Evolutionary conservation across 768 basidiomycete genomes (phyloP).

Genomic region (Boletus edulis): DNA sequence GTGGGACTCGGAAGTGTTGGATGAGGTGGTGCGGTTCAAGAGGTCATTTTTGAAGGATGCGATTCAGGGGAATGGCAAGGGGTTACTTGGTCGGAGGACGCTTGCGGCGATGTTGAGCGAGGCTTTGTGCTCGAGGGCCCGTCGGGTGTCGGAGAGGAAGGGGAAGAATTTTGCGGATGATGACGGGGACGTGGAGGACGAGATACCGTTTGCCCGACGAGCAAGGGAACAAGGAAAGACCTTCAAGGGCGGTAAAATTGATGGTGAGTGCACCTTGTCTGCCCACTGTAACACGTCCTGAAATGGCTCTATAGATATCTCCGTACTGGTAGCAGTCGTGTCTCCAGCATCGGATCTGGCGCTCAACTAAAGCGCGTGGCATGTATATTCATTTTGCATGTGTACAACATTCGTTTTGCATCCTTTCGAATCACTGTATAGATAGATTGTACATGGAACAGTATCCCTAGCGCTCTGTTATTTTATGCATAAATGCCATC

Average conservation of each 20-base stretch:
- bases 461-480: slow-evolving; percentile 6
- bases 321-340: slow-evolving; percentile 64
- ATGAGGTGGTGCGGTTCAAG: slow-evolving; percentile 69
- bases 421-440: slow-evolving; percentile 20
- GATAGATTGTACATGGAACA: slow-evolving; percentile 22
- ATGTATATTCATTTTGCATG: slow-evolving; percentile 18
- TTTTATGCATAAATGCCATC: slow-evolving; percentile 11
- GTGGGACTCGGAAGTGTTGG: slow-evolving; percentile 85
- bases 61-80: slow-evolving; percentile 12
- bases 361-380: slow-evolving; percentile 16
- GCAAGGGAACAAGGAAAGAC: slow-evolving; percentile 70
- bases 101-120: slow-evolving; percentile 73
- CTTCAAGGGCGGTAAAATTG: slow-evolving; percentile 81
- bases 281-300: not conserved
- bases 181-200: slow-evolving; percentile 36
- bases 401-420: slow-evolving; percentile 25
- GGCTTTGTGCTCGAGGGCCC: slow-evolving; percentile 77
- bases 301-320: slow-evolving; percentile 47
- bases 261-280: slow-evolving; percentile 50
- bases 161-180: slow-evolving; percentile 23
- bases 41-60: slow-evolving; percentile 32
- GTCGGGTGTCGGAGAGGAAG: slow-evolving; percentile 59
- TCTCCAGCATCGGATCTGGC: slow-evolving; percentile 40
- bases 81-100: slow-evolving; percentile 45
- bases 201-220: slow-evolving; percentile 82